Percentiles rank a stretch among this genome's conserved stretches.
Conservation (phyloP, 495 filamentous ascomycete genomes). For the Chaetomium tenue region DNA sequence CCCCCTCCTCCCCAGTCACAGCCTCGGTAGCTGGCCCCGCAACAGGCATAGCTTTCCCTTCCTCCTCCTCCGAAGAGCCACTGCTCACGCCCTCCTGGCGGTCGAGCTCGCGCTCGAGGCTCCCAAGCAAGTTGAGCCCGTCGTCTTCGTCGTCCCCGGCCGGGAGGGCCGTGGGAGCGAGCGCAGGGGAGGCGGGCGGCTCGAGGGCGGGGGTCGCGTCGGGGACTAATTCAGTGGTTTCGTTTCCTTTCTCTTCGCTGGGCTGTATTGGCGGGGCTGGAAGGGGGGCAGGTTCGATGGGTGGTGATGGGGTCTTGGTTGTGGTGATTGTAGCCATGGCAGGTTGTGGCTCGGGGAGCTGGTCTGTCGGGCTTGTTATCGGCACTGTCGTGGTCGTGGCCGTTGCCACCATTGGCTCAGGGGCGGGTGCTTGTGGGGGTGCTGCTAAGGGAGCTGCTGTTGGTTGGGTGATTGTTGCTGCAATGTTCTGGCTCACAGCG, state of each 20-base stretch:
- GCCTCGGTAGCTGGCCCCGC: neutral
- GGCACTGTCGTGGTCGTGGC: neutral
- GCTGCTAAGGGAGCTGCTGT: neutral
- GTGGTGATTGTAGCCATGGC: neutral
- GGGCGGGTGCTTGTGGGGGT: neutral
- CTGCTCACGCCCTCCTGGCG: slow-evolving; percentile 31
- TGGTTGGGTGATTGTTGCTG: neutral
- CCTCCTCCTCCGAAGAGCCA: neutral
- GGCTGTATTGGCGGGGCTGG: neutral
- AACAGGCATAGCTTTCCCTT: too few species aligned
- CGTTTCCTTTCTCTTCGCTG: neutral
- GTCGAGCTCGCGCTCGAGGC: slow-evolving; percentile 36
- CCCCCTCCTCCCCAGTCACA: neutral
- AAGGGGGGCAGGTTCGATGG: neutral
- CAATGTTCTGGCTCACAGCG: neutral
- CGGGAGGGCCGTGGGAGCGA: too few species aligned
- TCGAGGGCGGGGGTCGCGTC: too few species aligned
- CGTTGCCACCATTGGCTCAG: neutral
- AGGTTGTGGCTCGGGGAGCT: neutral
- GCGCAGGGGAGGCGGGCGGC: too few species aligned
- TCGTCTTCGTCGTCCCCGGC: slow-evolving; percentile 35
- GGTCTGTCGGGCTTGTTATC: neutral
- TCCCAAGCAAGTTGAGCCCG: slow-evolving; percentile 32
- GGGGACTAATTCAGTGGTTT: too few species aligned
- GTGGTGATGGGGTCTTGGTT: neutral